These are phyloP conservation scores for Aquilaria sinensis DNA, from an alignment of 345 rosid genomes.

Conservation along the genomic window DNA sequence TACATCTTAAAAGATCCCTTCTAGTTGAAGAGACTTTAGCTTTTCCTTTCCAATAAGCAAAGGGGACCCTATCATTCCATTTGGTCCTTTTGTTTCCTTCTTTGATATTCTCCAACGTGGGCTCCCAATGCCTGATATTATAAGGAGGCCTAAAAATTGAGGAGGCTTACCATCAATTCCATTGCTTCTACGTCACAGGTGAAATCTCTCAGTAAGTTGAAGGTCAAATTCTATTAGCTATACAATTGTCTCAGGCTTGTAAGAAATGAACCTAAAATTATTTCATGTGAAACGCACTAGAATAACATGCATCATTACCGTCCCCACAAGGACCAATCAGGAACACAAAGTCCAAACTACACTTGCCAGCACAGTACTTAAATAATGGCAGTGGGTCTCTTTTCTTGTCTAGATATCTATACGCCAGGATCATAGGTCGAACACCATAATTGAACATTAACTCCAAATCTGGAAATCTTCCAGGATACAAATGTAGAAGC, in stretches of 20 bases:
- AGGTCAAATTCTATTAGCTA: too few species aligned
- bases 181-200: too few species aligned
- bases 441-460: conserved; percentile 65
- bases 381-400: conserved; percentile 34
- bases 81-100: conserved; percentile 34
- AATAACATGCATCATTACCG: conserved; percentile 23
- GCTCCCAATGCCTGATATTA: conserved; percentile 43
- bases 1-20: conserved; percentile 37
- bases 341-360: conserved; percentile 34
- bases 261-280: too few species aligned
- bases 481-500: conserved; percentile 55
- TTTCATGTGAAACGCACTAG: too few species aligned
- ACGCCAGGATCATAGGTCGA: conserved; percentile 35
- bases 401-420: conserved; percentile 9
- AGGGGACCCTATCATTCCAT: conserved; percentile 29
- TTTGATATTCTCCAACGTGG: conserved; percentile 24
- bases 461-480: conserved; percentile 57
- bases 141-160: conserved; percentile 31
- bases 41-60: conserved; percentile 26
- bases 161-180: too few species aligned
- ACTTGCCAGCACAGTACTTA: conserved; percentile 34
- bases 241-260: too few species aligned
- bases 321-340: conserved; percentile 56
- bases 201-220: too few species aligned
- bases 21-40: conserved; percentile 24